Base-by-base conservation (phyloP, 2,329 filamentous ascomycete genomes). In the Pseudogymnoascus sp. region DNA sequence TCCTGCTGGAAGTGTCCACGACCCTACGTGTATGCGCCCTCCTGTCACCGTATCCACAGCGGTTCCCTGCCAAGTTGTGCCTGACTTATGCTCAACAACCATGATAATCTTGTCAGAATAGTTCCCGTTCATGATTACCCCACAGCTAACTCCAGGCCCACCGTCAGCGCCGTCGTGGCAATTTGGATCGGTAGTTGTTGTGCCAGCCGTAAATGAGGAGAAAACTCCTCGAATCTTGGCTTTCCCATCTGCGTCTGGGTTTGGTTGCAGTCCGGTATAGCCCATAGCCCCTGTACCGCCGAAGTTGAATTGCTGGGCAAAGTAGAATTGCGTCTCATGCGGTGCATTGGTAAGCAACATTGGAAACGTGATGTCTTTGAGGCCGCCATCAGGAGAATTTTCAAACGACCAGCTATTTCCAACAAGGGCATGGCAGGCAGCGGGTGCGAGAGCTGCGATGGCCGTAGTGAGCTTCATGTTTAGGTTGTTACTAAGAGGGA, bases 61-160 rank as follows among this genome's bases (percentile, higher is more conserved):
- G 1, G 65, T 69, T 3, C 70, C 70, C 19, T 38, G 66, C 70
- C 70, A 72, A 5, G 63, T 70, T 1, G 63, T 67, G 1, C 47
- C 66, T 6, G 61, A 63, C 0, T 56, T 62, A 24, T 67, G 66
- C 60, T 66, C 59, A 19, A 72, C 62, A 10, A 65, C 56, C 5
- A 68, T 21, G 63, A 70, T 64, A 33, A 65, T 70, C 6, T 63
- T 69, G 42, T 67, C 56, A 5, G 29, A 60, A 56, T 71, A 72
- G 31, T 6, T 21, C 4, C n/a, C 40, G 35, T 61, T 44, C 33
- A 61, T 61, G 13, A 61, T 26, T 26, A 62, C 13, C 31, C 14
- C 35, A 61, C 59, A 61, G 59, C 59, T 61, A 8, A 61, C 59
- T 63, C 62, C 26, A 64, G 60, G 2, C 47, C 65, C 26, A 63